Base-by-base conservation (phyloP, 192 early-diverging fungal genomes). In the Thamnidium elegans region DNA sequence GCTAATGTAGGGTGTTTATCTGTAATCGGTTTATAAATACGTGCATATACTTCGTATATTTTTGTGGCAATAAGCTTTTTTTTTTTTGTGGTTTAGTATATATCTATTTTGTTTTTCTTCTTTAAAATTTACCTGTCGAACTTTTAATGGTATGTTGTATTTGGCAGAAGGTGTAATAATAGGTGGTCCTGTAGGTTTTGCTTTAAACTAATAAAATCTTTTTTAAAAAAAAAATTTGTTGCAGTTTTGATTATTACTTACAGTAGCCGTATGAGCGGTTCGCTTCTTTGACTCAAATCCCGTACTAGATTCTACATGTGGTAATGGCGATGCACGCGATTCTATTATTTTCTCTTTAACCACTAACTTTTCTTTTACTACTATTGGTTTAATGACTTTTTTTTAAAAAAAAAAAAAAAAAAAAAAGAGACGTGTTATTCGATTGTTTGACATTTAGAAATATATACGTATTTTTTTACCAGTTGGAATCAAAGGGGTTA, bases 21-120 rank as follows among this genome's bases (percentile, higher is more conserved):
- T 2, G 64, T 26, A 7, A 86, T 17, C 0, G 79, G 67, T 1
- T 55, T 56, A 54, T 88, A 90, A 23, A 90, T 87, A 13, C 89
- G 81, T 4, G 55, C 17, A 63, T 82, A 89, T 68, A 87, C 70
- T 23, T 76, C 78, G 50, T 78, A 80, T 17, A 67, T 69, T 48
- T 79, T 79, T 4, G 43, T 71, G 2, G 68, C 76, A 3, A 72
- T 79, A 3, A 64, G 52, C 67, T 69, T 21, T 36, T 3, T 21
- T 69, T 21, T 36, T 3, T 21, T 11, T 11, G 36, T 8, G 20
- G 14, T 17, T 32, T 19, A 34, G 6, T 10, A 4, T 15, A 36
- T 17, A 13, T 13, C 3, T 13, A 14, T 1, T 55, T 15, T 2
- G n/a, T 23, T 9, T 7, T 19, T 48, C 17, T n/a, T 23, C 20